Conservation (phyloP, 345 rosid genomes). For the Brassica juncea region DNA sequence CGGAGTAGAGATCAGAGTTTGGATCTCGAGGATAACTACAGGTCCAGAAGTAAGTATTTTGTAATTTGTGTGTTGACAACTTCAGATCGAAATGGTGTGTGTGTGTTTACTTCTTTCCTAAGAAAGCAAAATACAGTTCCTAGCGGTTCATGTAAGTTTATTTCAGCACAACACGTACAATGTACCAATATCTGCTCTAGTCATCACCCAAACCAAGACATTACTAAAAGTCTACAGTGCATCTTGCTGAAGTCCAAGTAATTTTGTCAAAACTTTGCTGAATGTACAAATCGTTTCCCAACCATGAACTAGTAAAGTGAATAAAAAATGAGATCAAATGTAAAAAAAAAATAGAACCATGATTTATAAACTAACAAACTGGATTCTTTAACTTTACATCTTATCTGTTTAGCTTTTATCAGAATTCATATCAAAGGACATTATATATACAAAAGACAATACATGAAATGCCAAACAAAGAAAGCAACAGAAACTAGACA, state of each 20-base stretch:
- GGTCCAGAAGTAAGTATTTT: not conserved
- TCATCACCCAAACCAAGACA: not conserved
- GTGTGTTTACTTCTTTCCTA: slow-evolving; percentile 2
- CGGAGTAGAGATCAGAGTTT: not conserved
- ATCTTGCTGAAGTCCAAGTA: not conserved
- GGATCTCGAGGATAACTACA: not conserved
- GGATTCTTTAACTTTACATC: not conserved
- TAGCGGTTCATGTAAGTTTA: not conserved
- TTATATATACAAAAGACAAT: not conserved
- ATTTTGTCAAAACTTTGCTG: not conserved
- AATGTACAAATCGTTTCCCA: not conserved
- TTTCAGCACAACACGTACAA: not conserved
- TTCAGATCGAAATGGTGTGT: slow-evolving; percentile 22
- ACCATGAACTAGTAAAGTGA: not conserved
- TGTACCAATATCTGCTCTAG: not conserved
- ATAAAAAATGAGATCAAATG: not conserved
- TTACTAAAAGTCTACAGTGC: not conserved
- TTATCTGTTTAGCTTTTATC: not conserved
- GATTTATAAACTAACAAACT: not conserved
- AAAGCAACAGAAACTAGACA: not conserved
- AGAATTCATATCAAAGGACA: not conserved
- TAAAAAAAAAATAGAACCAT: not conserved
- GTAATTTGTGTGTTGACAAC: slow-evolving; percentile 28
- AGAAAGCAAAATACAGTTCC: slow-evolving; percentile 29
- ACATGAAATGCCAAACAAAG: not conserved